Conservation (phyloP, 2,329 filamentous ascomycete genomes). For the Thielaviopsis punctulata region DNA sequence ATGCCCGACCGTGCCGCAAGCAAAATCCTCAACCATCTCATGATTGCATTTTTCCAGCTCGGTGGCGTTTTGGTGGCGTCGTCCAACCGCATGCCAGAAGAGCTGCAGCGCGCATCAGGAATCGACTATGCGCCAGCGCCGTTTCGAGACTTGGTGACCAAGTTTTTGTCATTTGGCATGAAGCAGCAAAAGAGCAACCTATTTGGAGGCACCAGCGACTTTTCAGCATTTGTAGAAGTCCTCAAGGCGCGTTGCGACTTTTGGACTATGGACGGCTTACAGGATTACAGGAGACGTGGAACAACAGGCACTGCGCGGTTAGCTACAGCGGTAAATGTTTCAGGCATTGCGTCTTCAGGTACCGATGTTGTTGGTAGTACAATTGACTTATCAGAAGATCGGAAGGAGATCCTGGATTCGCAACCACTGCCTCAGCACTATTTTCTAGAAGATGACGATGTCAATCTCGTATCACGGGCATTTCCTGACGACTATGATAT, state of each 20-base stretch:
- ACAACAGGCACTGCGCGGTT: neutral
- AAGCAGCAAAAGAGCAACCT: constrained; percentile 27
- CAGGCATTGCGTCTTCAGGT: neutral
- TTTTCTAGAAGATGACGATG: neutral
- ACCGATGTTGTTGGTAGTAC: neutral
- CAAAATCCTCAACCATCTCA: constrained; percentile 63
- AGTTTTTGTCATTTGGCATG: constrained; percentile 21
- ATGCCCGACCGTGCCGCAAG: constrained; percentile 60
- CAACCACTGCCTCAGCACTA: constrained; percentile 5
- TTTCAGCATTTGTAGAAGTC: constrained; percentile 58
- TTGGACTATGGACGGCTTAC: constrained; percentile 64
- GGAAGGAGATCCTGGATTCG: neutral
- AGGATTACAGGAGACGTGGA: constrained; percentile 26
- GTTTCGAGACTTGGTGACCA: constrained; percentile 32
- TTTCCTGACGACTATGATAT: constrained; percentile 10
- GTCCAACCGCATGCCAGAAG: constrained; percentile 71
- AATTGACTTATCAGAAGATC: neutral
- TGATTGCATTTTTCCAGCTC: constrained; percentile 66
- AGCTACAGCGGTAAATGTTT: neutral
- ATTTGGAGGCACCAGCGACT: constrained; percentile 49
- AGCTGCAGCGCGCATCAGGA: constrained; percentile 58
- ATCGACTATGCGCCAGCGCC: constrained; percentile 46
- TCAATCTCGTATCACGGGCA: neutral
- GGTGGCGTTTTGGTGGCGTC: constrained; percentile 67
- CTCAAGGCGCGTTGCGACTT: constrained; percentile 64